phyloP scores from a whole-genome alignment of 2,329 filamentous ascomycete species.

The Gyromitra esculenta region DNA sequence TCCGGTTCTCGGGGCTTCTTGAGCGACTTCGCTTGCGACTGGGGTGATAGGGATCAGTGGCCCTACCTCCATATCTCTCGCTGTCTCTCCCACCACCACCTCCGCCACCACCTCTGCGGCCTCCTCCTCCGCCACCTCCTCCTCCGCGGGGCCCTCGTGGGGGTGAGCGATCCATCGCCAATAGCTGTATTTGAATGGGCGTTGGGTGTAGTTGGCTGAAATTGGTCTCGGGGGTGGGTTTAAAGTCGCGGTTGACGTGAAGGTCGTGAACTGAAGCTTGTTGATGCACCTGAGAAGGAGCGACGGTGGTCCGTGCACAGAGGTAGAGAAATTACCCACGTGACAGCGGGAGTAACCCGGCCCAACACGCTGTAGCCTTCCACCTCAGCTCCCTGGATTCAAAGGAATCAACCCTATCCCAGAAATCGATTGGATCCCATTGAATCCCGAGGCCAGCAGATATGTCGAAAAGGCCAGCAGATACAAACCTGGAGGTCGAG shows the following conservation, averaged over 20 bases:
- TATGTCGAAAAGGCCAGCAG: slow-evolving; percentile 69
- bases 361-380: not conserved
- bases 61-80: slow-evolving; percentile 52
- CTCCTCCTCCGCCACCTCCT: slow-evolving; percentile 28
- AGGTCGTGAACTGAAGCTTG: not conserved
- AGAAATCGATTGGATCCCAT: slow-evolving; percentile 2
- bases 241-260: not conserved
- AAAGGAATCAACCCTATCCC: not conserved
- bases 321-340: not conserved
- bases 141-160: slow-evolving; percentile 47
- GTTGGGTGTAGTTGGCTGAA: not conserved
- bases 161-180: slow-evolving; percentile 48
- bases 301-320: slow-evolving; percentile 13
- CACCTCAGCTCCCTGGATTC: slow-evolving; percentile 33
- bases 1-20: slow-evolving; percentile 52
- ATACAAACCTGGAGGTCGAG: slow-evolving; percentile 70
- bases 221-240: not conserved
- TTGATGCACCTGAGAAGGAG: not conserved
- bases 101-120: slow-evolving; percentile 18
- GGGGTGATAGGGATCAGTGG: slow-evolving; percentile 51
- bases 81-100: slow-evolving; percentile 43
- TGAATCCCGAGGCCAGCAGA: not conserved
- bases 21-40: slow-evolving; percentile 52
- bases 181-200: not conserved
- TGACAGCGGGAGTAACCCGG: slow-evolving; percentile 38